Evolutionary conservation across 2,329 filamentous ascomycete genomes (phyloP), one percentile per base, ranked within the genome.

Genomic region (Xylariales sp.): DNA sequence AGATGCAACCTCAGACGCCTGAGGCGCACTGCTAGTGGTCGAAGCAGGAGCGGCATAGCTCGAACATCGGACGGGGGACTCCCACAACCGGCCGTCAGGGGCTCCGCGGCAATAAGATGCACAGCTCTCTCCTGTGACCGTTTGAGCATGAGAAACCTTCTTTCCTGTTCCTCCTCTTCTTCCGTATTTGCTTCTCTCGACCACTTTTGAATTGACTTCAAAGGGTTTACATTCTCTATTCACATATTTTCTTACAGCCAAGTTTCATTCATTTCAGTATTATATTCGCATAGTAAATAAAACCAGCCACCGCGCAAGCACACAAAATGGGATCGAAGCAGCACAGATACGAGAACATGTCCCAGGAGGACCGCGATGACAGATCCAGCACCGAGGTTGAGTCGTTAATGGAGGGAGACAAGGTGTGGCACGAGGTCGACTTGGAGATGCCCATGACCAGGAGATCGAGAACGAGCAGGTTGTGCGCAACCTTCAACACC

Each of bases 331-430:
- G 47, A 16, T 48, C 51, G 6, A 48, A 50, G 34, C 54, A 51
- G 18, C 38, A 43, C 36, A 53, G 57, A 39, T 61, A 63, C 48
- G 47, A 54, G 30, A 53, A 55, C 40, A 38, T 63, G 32, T 45
- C 52, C 21, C 38, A 50, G 17, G 56, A 57, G n/a, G 60, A 63
- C 32, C 52, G 56, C 35, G 55, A 61, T 16, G 56, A 59, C 40
- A 53, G 57, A 25, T 63, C 58, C 18, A 62, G 56, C 51, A 67
- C 63, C 38, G 64, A 67, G 44, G 62, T 67, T 40, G 63, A 63
- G 40, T 65, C 62, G 5, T 47, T 68, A 34, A 62, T 67, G 50
- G 60, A 58, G 36, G 60, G 61, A 18, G 59, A 58, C 40, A 62
- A 64, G 49, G 51, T 55, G 28, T 57, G 56, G 52, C 50, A 56